Conservation (phyloP, 2,329 filamentous ascomycete genomes). For the Trichoderma koningiopsis region DNA sequence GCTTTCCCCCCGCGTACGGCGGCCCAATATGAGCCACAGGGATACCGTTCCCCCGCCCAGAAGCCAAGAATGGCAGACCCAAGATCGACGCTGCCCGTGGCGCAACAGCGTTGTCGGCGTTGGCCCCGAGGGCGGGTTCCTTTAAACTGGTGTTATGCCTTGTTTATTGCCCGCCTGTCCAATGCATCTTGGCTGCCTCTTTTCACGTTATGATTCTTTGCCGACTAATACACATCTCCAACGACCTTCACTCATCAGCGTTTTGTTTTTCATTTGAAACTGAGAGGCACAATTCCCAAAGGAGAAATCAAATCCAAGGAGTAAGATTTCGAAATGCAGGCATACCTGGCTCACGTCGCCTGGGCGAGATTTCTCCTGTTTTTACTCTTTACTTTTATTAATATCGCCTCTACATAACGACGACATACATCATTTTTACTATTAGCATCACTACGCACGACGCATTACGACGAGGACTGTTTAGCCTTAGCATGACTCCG, state of each 20-base stretch:
- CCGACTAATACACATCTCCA: background rate
- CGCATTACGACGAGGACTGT: slow-evolving; percentile 24
- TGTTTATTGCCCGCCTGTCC: background rate
- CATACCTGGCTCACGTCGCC: slow-evolving; percentile 12
- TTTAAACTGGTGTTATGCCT: slow-evolving; percentile 38
- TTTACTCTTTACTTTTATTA: background rate
- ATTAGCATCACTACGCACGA: slow-evolving; percentile 26
- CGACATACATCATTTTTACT: slow-evolving; percentile 14
- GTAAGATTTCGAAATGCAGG: background rate
- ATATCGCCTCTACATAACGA: slow-evolving; percentile 17
- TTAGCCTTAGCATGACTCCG: slow-evolving; percentile 25
- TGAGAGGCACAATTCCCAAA: background rate
- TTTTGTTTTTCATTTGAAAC: background rate
- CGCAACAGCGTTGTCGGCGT: slow-evolving; percentile 59
- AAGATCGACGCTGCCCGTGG: slow-evolving; percentile 57
- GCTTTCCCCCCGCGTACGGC: slow-evolving; percentile 42
- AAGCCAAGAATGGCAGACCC: slow-evolving; percentile 40
- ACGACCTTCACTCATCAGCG: background rate
- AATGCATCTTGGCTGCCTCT: background rate
- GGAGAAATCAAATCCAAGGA: background rate
- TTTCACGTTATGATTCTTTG: background rate
- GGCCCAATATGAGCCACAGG: slow-evolving; percentile 49
- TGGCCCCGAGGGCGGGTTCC: slow-evolving; percentile 55
- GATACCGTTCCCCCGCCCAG: slow-evolving; percentile 37
- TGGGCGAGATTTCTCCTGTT: slow-evolving; percentile 7